A percentile compares a stretch with the other conserved stretches of the same genome.
phyloP scores from a whole-genome alignment of 129 eudicot genomes.

The Dittrichia graveolens region DNA sequence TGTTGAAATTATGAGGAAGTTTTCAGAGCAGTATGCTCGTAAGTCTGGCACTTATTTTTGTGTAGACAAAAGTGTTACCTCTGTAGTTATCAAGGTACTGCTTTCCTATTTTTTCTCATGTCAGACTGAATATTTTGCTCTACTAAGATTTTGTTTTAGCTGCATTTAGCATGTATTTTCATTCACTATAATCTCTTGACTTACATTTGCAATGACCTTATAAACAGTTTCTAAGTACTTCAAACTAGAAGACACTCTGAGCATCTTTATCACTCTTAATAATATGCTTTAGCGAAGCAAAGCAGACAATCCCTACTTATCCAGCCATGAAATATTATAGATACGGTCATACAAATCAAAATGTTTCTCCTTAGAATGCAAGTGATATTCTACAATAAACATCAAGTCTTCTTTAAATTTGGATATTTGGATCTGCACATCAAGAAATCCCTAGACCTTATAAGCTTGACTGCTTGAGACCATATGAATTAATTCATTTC shows the following conservation, averaged over 20 bases:
- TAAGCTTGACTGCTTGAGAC: no score
- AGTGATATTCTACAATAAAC: neutral
- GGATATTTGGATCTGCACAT: no score
- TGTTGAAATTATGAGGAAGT: slow-evolving; percentile 90
- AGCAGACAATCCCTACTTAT: neutral
- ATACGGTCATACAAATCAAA: neutral
- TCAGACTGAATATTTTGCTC: neutral
- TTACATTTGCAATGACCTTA: slow-evolving; percentile 1
- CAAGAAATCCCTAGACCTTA: no score
- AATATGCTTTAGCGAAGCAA: neutral
- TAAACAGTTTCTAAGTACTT: neutral
- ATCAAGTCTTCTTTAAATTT: neutral
- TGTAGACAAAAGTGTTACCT: slow-evolving; percentile 86
- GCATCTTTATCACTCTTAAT: slow-evolving; percentile 6
- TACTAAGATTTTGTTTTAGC: slow-evolving; percentile 9
- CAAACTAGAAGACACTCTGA: slow-evolving; percentile 6
- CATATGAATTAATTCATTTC: neutral
- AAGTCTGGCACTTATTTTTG: slow-evolving; percentile 88
- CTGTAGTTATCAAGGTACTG: slow-evolving; percentile 95
- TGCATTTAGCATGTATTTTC: neutral
- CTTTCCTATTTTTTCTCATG: slow-evolving; percentile 1
- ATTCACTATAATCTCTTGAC: neutral
- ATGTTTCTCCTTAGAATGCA: neutral
- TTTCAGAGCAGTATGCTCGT: slow-evolving; percentile 93
- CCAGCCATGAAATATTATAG: neutral